phyloP scores from a whole-genome alignment of 1,284 basidiomycete genomes.

The Cutaneotrichosporon arboriforme region DNA sequence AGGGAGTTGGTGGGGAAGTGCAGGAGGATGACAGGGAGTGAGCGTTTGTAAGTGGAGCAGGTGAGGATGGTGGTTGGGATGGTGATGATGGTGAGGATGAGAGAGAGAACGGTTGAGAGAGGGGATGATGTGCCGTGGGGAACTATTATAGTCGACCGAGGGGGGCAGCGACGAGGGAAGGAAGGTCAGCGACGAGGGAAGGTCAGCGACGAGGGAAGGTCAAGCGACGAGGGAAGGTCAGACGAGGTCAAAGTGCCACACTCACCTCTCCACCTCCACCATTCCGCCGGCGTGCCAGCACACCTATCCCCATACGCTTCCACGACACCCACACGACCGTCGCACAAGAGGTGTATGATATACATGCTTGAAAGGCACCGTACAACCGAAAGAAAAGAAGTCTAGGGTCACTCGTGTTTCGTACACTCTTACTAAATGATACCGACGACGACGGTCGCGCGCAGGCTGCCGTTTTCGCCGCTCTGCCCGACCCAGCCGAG shows the following conservation, averaged over 20 bases:
- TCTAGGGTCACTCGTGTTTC: not conserved
- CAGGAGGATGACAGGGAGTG: not conserved
- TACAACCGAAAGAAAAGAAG: not conserved
- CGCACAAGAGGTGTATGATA: too few relatives aligned
- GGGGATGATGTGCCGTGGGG: not conserved
- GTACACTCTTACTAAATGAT: slow-evolving; percentile 52
- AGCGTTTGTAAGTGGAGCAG: not conserved
- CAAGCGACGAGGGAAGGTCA: too few relatives aligned
- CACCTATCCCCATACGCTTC: too few relatives aligned
- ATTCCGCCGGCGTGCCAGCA: too few relatives aligned
- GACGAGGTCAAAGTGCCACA: too few relatives aligned
- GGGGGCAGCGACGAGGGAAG: too few relatives aligned
- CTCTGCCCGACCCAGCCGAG: slow-evolving; percentile 47
- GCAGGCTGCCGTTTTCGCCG: slow-evolving; percentile 57
- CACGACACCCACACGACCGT: too few relatives aligned
- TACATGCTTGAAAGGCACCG: not conserved
- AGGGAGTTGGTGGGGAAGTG: not conserved
- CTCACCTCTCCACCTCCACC: too few relatives aligned
- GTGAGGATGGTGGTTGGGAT: not conserved
- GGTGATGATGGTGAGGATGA: not conserved
- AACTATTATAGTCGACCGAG: too few relatives aligned
- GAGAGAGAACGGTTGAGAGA: not conserved
- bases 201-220: too few relatives aligned
- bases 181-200: too few relatives aligned
- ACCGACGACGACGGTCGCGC: slow-evolving; percentile 68